Evolutionary conservation across 179 eudicot genomes (phyloP), one percentile per base, ranked within the genome.

Genomic region (Dionaea muscipula): DNA sequence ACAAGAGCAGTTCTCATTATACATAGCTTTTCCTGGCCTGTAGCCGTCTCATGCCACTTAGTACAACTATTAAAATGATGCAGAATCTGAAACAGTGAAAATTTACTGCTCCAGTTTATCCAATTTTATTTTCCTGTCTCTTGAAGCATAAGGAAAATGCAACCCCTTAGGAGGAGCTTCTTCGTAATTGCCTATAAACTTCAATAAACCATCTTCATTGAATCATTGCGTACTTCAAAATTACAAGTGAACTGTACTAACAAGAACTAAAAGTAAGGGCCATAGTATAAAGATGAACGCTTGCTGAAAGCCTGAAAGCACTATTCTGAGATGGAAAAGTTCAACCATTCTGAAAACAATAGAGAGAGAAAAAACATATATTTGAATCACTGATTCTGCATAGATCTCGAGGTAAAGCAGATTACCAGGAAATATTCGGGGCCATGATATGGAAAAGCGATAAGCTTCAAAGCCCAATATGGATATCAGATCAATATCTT

Each of bases 401-500:
- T 18, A n/a, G n/a, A 3, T 43, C 19, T 14, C 12, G 15, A 52
- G 21, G 20, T 4, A 4, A 16, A 18, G 27, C 18, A 52, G 18
- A 17, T 53, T 78, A 85, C 94, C 85, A 26, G 94, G 81, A 53
- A 73, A 75, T 58, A 85, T 75, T 12, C 94, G 85, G 27, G 83
- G 68, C 94, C 94, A 85, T 22, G 94, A 79, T 67, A 85, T 78
- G 38, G 94, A 85, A 72, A 85, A 82, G 41, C 94, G 78, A 63
- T 82, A 82, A 0, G 85, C 81, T 25, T 55, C 53, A 67, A 85
- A 79, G 53, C 94, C 94, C 80, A 82, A 38, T 68, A 46, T 79
- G 51, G 81, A 68, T 52, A 85, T 79, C 57, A 85, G 85, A 56
- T 79, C 67, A 54, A 85, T 74, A 69, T 84, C 94, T 60, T 84